Evolutionary conservation across 257 asterid genomes (phyloP), one percentile per base, ranked within the genome.

Genomic region (Ehretia macrophylla): DNA sequence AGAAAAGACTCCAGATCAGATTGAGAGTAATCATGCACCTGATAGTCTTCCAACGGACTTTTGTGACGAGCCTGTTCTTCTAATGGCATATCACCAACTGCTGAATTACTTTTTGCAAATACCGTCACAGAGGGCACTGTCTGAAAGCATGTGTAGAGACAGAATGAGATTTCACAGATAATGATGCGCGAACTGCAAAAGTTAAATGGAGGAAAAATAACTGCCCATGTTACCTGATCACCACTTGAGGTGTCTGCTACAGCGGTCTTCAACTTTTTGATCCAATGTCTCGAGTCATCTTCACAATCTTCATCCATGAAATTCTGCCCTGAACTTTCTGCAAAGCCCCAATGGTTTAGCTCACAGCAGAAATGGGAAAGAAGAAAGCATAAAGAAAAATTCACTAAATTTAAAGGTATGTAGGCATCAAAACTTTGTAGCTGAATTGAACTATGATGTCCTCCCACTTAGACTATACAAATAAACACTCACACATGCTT

Each of bases 251-350:
- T 14, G 17, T 56, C 72, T 51, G 32, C 55, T 5, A 14, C 46
- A 37, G 69, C 63, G 21, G 52, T 58, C 60, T 64, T 76, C 72
- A 58, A 44, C 75, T 56, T 72, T 58, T 68, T 76, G 49, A 58
- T 20, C 32, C 8, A 18, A 51, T 32, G 14, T 17, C 45, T 55
- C 14, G 60, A 14, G 8, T 64, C 46, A 18, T 75, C 56, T 17
- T 54, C 55, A 17, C 17, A 35, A 44, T 51, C 64, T 20, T 69
- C 74, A 50, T 69, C 71, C 32, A 39, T 58, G 67, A 72, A 77
- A 60, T 75, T 75, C 58, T 75, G 81, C 5, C 67, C 81, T 12
- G 77, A 66, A 55, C 81, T 74, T 67, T 75, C 81, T 71, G 77
- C 64, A 67, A 23, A 55, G 39, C 37, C 10, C 54, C 62, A 61